These are phyloP conservation scores for Thuidium tamariscinum DNA, from an alignment of 225 moss, liverwort and hornwort genomes.

Conservation along the genomic window DNA sequence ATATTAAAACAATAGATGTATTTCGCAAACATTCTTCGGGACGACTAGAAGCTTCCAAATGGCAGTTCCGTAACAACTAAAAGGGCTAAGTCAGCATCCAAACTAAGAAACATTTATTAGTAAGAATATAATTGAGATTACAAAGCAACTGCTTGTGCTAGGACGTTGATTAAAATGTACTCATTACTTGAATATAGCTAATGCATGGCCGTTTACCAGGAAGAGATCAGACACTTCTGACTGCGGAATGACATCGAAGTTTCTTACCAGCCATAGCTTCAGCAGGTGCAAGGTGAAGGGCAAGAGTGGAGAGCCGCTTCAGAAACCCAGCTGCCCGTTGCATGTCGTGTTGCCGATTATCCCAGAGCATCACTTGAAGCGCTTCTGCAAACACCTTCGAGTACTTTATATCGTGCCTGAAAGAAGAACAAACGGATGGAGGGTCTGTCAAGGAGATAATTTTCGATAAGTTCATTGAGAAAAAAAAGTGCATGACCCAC, in stretches of 20 bases:
- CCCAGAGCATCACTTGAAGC: conserved; percentile 80
- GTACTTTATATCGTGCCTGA: conserved; percentile 51
- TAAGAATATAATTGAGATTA: not conserved
- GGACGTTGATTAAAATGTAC: not conserved
- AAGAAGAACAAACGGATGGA: not conserved
- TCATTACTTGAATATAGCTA: not conserved
- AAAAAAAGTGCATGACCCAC: not conserved
- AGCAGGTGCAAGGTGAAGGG: conserved; percentile 76
- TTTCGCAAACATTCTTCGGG: not conserved
- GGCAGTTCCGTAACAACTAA: not conserved
- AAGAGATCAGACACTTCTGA: not conserved
- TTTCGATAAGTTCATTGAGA: not conserved
- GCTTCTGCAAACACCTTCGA: conserved; percentile 72
- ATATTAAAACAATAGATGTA: not conserved
- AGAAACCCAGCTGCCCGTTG: conserved; percentile 88
- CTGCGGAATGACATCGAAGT: not conserved
- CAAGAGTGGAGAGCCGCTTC: conserved; percentile 80
- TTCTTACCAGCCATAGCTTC: conserved; percentile 79
- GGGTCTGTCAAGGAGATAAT: not conserved
- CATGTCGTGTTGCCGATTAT: conserved; percentile 95
- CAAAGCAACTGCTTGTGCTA: not conserved
- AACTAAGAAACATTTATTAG: not conserved
- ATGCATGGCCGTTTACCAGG: not conserved
- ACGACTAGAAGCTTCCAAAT: not conserved
- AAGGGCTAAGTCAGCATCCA: not conserved